A percentile compares a stretch with the other conserved stretches of the same genome.
phyloP scores from a whole-genome alignment of 2,329 filamentous ascomycete species.

The Colletotrichum ledebouriae region DNA sequence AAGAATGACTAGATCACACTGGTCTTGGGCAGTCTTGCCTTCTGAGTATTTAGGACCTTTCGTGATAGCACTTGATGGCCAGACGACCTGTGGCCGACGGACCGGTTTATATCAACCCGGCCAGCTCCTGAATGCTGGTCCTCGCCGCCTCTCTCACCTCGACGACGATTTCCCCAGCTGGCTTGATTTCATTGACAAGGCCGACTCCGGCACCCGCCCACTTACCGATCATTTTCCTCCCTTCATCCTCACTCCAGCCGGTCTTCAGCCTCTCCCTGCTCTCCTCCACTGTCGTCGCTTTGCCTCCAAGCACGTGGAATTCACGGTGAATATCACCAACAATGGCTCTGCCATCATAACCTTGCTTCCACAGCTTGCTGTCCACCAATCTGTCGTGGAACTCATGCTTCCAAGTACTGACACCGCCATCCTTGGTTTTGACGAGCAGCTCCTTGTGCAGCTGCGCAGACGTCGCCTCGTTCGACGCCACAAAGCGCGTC shows the following conservation, averaged over 20 bases:
- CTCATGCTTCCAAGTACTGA: conserved; percentile 61
- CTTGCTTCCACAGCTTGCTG: conserved; percentile 55
- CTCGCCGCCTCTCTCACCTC: conserved; percentile 56
- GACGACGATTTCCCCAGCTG: conserved; percentile 59
- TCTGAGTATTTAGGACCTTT: not conserved
- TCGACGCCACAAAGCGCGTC: conserved; percentile 60
- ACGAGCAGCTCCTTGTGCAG: conserved; percentile 57
- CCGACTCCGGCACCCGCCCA: conserved; percentile 62
- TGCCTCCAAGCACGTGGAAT: conserved; percentile 47
- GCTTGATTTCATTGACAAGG: conserved; percentile 56
- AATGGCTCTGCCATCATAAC: conserved; percentile 61
- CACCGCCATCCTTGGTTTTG: conserved; percentile 58
- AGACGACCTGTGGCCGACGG: too few species aligned
- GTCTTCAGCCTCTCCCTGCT: conserved; percentile 55
- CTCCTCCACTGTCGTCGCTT: conserved; percentile 50
- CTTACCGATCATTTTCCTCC: conserved; percentile 50
- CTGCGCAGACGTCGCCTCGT: conserved; percentile 59
- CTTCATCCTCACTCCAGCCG: conserved; percentile 53
- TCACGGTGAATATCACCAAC: conserved; percentile 56
- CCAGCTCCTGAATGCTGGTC: conserved; percentile 50
- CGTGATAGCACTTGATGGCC: too few species aligned
- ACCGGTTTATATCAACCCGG: conserved; percentile 38
- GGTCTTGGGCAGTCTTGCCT: not conserved
- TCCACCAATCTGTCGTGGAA: conserved; percentile 59
- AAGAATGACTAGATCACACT: too few species aligned